phyloP scores from a whole-genome alignment of 345 rosid genomes.

The Bruguiera parviflora region DNA sequence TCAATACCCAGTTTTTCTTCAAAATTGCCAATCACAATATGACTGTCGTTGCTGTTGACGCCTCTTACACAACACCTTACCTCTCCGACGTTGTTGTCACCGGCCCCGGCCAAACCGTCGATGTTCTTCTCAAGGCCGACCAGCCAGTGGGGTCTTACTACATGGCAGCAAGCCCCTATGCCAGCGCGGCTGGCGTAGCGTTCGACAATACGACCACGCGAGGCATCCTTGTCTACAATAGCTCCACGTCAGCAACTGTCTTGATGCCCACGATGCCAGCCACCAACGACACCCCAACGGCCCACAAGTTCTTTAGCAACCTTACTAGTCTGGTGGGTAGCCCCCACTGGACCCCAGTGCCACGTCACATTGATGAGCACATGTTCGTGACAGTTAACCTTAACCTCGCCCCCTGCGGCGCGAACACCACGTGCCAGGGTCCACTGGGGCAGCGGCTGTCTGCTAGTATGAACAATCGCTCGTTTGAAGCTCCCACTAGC shows the following conservation, averaged over 20 bases:
- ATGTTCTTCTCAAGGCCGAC: constrained; percentile 56
- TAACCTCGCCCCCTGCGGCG: constrained; percentile 41
- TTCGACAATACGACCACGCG: constrained; percentile 62
- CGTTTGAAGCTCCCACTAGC: constrained; percentile 47
- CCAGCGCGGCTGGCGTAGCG: constrained; percentile 29
- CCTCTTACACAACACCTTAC: constrained; percentile 60
- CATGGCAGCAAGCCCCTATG: constrained; percentile 71
- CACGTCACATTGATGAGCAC: constrained; percentile 52
- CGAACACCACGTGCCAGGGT: constrained; percentile 51
- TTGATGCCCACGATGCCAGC: constrained; percentile 67
- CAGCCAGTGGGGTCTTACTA: constrained; percentile 61
- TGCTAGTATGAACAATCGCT: constrained; percentile 78
- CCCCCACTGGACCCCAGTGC: constrained; percentile 66
- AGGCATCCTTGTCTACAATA: constrained; percentile 50
- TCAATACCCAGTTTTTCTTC: constrained; percentile 74
- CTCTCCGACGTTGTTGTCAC: constrained; percentile 54
- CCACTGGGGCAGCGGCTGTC: constrained; percentile 35
- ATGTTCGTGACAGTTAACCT: constrained; percentile 72
- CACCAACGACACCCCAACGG: constrained; percentile 63
- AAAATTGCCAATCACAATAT: constrained; percentile 77
- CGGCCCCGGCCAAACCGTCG: constrained; percentile 77
- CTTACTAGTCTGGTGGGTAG: constrained; percentile 41
- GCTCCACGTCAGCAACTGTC: constrained; percentile 22
- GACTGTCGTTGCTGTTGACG: constrained; percentile 76
- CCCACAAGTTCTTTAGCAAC: constrained; percentile 53